phyloP scores from a whole-genome alignment of 78 protist species.

The Paulinella micropora region DNA sequence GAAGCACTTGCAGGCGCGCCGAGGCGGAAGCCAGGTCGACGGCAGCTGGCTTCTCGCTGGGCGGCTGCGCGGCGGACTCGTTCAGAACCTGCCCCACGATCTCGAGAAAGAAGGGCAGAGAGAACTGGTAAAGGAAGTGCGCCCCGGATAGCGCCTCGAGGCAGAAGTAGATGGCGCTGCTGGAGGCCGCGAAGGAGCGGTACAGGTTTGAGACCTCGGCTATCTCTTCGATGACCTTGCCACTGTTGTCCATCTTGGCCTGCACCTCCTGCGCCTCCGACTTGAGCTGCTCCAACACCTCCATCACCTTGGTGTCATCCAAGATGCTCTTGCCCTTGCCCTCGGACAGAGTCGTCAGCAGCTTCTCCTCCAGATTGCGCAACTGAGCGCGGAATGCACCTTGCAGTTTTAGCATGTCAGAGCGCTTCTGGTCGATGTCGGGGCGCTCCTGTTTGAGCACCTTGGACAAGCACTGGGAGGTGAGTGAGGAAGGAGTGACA shows the following conservation, averaged over 20 bases:
- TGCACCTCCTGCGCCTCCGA: slow-evolving; percentile 49
- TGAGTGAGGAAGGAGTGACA: slow-evolving; percentile 29
- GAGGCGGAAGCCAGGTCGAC: too few species aligned
- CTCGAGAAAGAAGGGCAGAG: slow-evolving; percentile 63
- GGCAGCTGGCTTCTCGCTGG: neutral
- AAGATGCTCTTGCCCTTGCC: slow-evolving; percentile 58
- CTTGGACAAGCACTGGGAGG: slow-evolving; percentile 2
- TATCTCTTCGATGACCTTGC: slow-evolving; percentile 47
- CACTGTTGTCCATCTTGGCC: slow-evolving; percentile 56
- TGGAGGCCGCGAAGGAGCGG: slow-evolving; percentile 51
- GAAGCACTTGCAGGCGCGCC: neutral
- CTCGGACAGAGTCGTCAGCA: slow-evolving; percentile 58
- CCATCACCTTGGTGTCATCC: slow-evolving; percentile 73
- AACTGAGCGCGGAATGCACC: slow-evolving; percentile 71
- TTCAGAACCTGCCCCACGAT: slow-evolving; percentile 51
- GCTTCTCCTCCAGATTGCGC: slow-evolving; percentile 64
- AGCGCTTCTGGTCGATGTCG: slow-evolving; percentile 63
- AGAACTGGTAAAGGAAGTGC: slow-evolving; percentile 74
- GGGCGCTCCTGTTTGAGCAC: slow-evolving; percentile 42
- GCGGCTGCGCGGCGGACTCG: neutral
- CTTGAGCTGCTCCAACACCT: slow-evolving; percentile 67
- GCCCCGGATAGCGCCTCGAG: slow-evolving; percentile 56
- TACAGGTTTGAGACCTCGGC: slow-evolving; percentile 39
- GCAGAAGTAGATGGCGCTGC: slow-evolving; percentile 62
- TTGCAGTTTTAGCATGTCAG: slow-evolving; percentile 63